Evolutionary conservation across 2,329 filamentous ascomycete species (phyloP).

Genomic region (Cercospora nicotianae): DNA sequence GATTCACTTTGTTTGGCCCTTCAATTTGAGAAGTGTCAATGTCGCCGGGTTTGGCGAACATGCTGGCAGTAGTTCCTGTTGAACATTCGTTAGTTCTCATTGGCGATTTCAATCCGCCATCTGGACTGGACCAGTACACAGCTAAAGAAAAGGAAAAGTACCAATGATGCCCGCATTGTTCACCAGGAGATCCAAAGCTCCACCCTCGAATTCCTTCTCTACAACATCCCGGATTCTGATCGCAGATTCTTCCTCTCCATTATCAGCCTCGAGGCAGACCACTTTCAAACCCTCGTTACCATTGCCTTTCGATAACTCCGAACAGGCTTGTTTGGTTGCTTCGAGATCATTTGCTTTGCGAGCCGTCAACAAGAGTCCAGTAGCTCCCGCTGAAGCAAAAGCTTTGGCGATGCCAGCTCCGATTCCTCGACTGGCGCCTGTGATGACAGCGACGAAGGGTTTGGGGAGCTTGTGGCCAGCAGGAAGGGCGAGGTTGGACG

Average conservation of each 20-base stretch:
- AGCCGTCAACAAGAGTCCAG: constrained; percentile 35
- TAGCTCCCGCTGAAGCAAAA: constrained; percentile 36
- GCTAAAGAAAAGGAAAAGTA: background rate
- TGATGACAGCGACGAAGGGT: constrained; percentile 36
- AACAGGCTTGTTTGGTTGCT: constrained; percentile 25
- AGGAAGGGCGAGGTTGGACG: constrained; percentile 1
- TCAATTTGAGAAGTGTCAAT: constrained; percentile 18
- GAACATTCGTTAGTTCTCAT: background rate
- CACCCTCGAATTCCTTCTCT: background rate
- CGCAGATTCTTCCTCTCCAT: background rate
- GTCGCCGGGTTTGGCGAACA: constrained; percentile 12
- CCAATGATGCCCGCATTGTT: constrained; percentile 22
- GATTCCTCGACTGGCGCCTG: constrained; percentile 39
- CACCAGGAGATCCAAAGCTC: constrained; percentile 17
- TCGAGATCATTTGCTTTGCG: constrained; percentile 29
- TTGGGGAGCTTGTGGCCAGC: background rate
- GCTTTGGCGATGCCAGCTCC: constrained; percentile 36
- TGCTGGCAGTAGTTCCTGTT: background rate
- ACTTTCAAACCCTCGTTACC: background rate
- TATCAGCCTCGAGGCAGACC: background rate
- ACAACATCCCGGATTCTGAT: background rate
- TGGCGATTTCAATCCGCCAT: too few species aligned
- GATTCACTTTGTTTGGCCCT: constrained; percentile 19
- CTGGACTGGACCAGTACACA: background rate
- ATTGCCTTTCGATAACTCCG: background rate